phyloP scores from a whole-genome alignment of 805 yeast species.

The Saccharomycopsis synnaedendra region DNA sequence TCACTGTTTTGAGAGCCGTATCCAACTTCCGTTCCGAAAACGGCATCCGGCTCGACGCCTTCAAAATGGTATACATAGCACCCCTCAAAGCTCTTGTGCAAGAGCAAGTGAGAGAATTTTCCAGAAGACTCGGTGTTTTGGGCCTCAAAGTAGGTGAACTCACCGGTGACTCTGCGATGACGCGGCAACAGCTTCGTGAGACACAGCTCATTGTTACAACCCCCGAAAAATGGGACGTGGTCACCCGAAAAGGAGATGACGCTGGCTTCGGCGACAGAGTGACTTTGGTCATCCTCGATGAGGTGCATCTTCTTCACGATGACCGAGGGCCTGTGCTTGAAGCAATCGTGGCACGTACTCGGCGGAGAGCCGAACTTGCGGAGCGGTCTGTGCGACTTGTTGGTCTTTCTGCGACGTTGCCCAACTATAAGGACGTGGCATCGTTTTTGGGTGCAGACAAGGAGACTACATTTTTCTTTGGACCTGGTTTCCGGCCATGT shows the following conservation, averaged over 20 bases:
- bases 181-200: conserved; percentile 61
- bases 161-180: conserved; percentile 80
- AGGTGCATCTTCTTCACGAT: conserved; percentile 85
- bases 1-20: conserved; percentile 58
- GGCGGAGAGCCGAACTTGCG: conserved; percentile 33
- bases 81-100: conserved; percentile 93
- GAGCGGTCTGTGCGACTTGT: conserved; percentile 39
- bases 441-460: conserved; percentile 58
- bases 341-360: conserved; percentile 68
- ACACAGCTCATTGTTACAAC: conserved; percentile 86
- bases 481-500: conserved; percentile 78
- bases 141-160: conserved; percentile 74
- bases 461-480: conserved; percentile 64
- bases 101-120: conserved; percentile 84
- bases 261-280: conserved; percentile 54
- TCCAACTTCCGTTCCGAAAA: conserved; percentile 35
- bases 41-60: conserved; percentile 38
- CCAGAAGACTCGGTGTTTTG: conserved; percentile 48
- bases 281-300: conserved; percentile 73
- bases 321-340: conserved; percentile 93
- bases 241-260: conserved; percentile 73
- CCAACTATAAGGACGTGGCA: conserved; percentile 56
- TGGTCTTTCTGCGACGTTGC: conserved; percentile 14
- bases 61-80: conserved; percentile 81
- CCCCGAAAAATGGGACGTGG: conserved; percentile 96